These are phyloP conservation scores for Xanthoconium stramineum DNA, from an alignment of 768 basidiomycete genomes.

Conservation along the genomic window DNA sequence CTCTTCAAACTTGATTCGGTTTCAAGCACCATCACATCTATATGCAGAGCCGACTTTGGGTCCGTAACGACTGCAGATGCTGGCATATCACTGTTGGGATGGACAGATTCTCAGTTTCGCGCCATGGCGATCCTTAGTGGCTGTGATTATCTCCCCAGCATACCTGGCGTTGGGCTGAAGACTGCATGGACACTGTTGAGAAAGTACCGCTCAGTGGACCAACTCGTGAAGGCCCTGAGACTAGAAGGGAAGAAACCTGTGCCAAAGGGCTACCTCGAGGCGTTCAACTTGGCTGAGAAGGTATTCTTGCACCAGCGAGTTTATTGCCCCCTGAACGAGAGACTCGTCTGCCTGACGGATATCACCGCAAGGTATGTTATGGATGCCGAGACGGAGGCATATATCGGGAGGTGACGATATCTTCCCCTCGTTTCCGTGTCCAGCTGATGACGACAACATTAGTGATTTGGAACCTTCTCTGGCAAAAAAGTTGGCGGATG, in stretches of 20 bases:
- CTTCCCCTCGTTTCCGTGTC: background rate
- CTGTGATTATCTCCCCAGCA: slow-evolving; percentile 90
- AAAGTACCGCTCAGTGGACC: slow-evolving; percentile 84
- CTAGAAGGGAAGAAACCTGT: slow-evolving; percentile 84
- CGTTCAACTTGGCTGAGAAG: slow-evolving; percentile 80
- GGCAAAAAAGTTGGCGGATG: slow-evolving; percentile 65
- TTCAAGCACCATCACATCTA: slow-evolving; percentile 59
- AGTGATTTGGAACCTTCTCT: slow-evolving; percentile 64
- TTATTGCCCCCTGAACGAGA: slow-evolving; percentile 68
- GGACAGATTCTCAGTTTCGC: slow-evolving; percentile 88
- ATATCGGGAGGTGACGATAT: slow-evolving; percentile 59
- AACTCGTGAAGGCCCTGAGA: slow-evolving; percentile 69
- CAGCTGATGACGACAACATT: slow-evolving; percentile 11
- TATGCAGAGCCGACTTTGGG: slow-evolving; percentile 67
- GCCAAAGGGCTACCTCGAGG: slow-evolving; percentile 69
- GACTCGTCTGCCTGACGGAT: slow-evolving; percentile 68
- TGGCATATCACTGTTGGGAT: slow-evolving; percentile 76
- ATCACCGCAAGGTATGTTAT: slow-evolving; percentile 50
- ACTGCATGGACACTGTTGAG: slow-evolving; percentile 81
- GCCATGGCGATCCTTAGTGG: slow-evolving; percentile 92
- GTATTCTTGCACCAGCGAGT: slow-evolving; percentile 94
- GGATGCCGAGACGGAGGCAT: slow-evolving; percentile 61
- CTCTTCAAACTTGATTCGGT: slow-evolving; percentile 88
- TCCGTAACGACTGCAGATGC: slow-evolving; percentile 48
- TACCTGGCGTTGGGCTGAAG: slow-evolving; percentile 90